These are phyloP conservation scores for Entomortierella parvispora DNA, from an alignment of 192 early-diverging fungal species.

Conservation along the genomic window DNA sequence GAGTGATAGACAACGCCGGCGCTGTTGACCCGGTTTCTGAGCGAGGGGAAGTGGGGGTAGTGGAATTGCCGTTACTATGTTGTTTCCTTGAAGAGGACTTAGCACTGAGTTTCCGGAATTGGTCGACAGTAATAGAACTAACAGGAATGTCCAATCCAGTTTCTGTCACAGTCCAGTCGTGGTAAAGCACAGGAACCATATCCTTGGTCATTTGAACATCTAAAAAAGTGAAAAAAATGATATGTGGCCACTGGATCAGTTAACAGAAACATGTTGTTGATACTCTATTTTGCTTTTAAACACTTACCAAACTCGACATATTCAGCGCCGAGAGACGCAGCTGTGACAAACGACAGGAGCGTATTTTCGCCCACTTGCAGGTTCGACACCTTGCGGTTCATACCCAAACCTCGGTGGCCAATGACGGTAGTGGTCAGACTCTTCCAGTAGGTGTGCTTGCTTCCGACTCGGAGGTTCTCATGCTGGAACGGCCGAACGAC, in stretches of 20 bases:
- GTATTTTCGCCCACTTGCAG: constrained; percentile 96
- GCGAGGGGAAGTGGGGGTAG: constrained; percentile 22
- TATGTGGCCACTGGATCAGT: background rate
- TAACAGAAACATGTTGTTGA: background rate
- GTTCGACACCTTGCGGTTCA: constrained; percentile 71
- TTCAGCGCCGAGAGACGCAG: constrained; percentile 82
- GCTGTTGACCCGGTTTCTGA: background rate
- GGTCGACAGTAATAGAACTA: constrained; percentile 71
- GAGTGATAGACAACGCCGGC: background rate
- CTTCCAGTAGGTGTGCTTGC: constrained; percentile 67
- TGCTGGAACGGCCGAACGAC: constrained; percentile 73
- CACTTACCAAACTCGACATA: constrained; percentile 89
- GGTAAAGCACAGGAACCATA: constrained; percentile 87
- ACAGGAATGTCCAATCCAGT: constrained; percentile 77
- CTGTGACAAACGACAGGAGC: constrained; percentile 83
- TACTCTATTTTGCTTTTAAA: background rate
- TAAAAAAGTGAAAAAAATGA: constrained; percentile 11
- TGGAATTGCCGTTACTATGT: constrained; percentile 7
- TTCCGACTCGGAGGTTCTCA: constrained; percentile 63
- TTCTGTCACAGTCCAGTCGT: constrained; percentile 89
- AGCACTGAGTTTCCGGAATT: constrained; percentile 70
- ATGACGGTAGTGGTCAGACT: constrained; percentile 75
- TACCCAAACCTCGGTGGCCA: constrained; percentile 91
- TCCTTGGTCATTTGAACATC: constrained; percentile 96
- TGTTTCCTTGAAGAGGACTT: constrained; percentile 48